Evolutionary conservation across 2,329 filamentous ascomycete genomes (phyloP).

Genomic region (Gnomoniopsis smithogilvyi): DNA sequence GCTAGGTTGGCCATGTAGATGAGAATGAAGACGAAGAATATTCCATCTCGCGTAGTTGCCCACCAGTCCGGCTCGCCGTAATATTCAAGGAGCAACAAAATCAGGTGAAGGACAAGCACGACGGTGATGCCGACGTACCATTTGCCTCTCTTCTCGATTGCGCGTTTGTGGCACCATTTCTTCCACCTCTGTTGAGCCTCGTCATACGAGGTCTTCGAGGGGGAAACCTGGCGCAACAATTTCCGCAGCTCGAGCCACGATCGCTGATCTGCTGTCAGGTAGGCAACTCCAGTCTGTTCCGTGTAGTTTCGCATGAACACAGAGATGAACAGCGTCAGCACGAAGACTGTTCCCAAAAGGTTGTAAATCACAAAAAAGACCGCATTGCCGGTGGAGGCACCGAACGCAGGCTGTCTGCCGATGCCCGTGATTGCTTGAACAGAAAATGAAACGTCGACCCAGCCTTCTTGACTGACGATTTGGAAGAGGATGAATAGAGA

Average conservation of each 20-base stretch:
- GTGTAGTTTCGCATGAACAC: conserved; percentile 99
- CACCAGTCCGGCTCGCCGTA: conserved; percentile 71
- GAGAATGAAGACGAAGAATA: conserved; percentile 79
- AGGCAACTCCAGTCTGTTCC: conserved; percentile 95
- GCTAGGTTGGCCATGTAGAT: conserved; percentile 80
- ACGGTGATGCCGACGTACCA: conserved; percentile 85
- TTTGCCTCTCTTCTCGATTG: conserved; percentile 87
- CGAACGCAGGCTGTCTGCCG: conserved; percentile 68
- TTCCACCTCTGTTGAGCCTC: conserved; percentile 76
- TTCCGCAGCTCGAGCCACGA: conserved; percentile 97
- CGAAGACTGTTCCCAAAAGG: conserved; percentile 90
- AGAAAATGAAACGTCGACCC: conserved; percentile 88
- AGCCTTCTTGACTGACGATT: conserved; percentile 97
- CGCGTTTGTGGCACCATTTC: conserved; percentile 91
- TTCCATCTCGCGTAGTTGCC: conserved; percentile 65
- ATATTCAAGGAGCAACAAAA: conserved; percentile 82
- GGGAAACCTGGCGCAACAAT: conserved; percentile 85
- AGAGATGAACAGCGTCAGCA: conserved; percentile 94
- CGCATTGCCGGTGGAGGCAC: conserved; percentile 76
- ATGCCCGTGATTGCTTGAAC: conserved; percentile 77
- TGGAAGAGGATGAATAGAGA: conserved; percentile 96
- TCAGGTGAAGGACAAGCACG: conserved; percentile 76
- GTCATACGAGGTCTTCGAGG: conserved; percentile 85
- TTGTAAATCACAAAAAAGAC: conserved; percentile 97
- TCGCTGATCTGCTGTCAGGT: conserved; percentile 89